Conservation (phyloP, 2,329 filamentous ascomycete species). For the Botryosphaeria dothidea region DNA sequence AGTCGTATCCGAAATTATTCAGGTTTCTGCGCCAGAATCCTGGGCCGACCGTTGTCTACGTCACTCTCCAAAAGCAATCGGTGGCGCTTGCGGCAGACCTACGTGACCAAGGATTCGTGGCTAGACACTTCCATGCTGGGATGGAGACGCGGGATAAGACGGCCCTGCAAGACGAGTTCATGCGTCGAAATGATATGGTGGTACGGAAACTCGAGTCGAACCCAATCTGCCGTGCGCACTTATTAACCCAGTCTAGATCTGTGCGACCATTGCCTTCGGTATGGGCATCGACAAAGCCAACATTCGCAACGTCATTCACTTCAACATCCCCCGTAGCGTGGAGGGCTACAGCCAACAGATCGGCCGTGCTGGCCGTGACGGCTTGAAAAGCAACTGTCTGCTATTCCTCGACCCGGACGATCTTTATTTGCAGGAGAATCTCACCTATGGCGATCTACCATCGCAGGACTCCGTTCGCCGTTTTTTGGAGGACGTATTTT, state of each 20-base stretch:
- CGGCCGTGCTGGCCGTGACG: constrained; percentile 58
- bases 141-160: constrained; percentile 49
- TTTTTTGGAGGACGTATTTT: constrained; percentile 56
- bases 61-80: constrained; percentile 58
- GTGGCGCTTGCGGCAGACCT: constrained; percentile 47
- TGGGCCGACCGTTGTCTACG: constrained; percentile 62
- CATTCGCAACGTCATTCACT: constrained; percentile 58
- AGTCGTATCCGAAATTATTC: constrained; percentile 49
- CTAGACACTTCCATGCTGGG: constrained; percentile 53
- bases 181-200: constrained; percentile 48
- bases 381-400: constrained; percentile 56
- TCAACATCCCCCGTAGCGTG: constrained; percentile 52
- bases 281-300: constrained; percentile 62
- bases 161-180: constrained; percentile 54
- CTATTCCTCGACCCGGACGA: constrained; percentile 60
- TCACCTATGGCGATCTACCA: constrained; percentile 61
- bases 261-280: constrained; percentile 60
- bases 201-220: background rate
- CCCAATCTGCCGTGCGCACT: background rate
- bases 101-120: constrained; percentile 40
- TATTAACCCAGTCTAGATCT: constrained; percentile 29
- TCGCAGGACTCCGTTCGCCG: constrained; percentile 50
- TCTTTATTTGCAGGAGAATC: constrained; percentile 60
- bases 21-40: constrained; percentile 52
- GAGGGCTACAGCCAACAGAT: constrained; percentile 62